Evolutionary conservation across 2,329 filamentous ascomycete species (phyloP), one percentile per base, ranked within the genome.

Genomic region (Leptographium procerum): DNA sequence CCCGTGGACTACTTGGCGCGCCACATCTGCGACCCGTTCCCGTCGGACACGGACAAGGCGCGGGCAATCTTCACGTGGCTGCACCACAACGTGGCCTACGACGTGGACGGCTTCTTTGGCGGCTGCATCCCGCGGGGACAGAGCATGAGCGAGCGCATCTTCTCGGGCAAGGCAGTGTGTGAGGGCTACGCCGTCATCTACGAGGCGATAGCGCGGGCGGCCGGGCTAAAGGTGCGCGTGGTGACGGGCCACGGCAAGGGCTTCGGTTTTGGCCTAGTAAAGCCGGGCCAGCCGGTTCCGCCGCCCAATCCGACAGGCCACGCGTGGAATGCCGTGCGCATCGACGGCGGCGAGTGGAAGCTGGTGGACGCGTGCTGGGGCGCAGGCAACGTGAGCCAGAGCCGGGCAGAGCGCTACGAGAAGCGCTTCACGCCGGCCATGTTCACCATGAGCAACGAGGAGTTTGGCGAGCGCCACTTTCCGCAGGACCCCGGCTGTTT

Each of bases 311-410:
- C 81, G 0, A 77, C 73, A 6, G 81, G 82, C 1, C 92, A 97
- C 70, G 92, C 94, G 0, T 96, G 94, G 94, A 96, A 96, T 67
- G 91, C 88, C 0, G 89, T 96, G 8, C 81, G 84, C 56, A 90
- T 97, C 60, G 92, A 97, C 65, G 82, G 85, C 29, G 89, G 89
- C 2, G 82, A 84, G 63, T 97, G 92, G 92, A 96, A 96, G 71
- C 79, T 97, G 1, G 74, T 97, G 54, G 94, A 99, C 67, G 73
- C 87, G 0, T 97, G 92, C 69, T 99, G 94, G 94, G 94, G 94
- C 45, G 89, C 92, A 0, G 92, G 92, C 2, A 76, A 82, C 61
- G 72, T 95, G 10, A 71, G 77, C 50, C 75, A 67, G 19, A 72
- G 78, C 57, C 71, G 77, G 31, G 75, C 66, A 19, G 72, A 79